Base-by-base conservation (phyloP, 1,139 yeast genomes). In the Blastobotrys apis region DNA sequence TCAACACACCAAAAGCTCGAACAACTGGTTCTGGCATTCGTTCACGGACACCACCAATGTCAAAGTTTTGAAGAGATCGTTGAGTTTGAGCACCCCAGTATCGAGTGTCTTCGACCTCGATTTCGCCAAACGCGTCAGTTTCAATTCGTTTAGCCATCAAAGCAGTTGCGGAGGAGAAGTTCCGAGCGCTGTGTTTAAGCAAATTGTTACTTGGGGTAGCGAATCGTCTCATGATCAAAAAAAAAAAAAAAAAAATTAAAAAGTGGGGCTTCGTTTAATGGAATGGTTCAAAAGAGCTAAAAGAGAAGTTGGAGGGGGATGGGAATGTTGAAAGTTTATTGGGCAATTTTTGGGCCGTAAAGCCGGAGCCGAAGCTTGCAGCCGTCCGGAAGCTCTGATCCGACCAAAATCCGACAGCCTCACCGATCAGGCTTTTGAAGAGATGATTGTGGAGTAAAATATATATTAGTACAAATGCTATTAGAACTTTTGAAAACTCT, bases 51-150 rank as follows among this genome's bases (percentile, higher is more conserved):
- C 97, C 97, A 54, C 98, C 98, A 61, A 92, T 92, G 67, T 88
- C 85, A 74, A 92, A 92, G 75, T 92, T 92, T 69, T 82, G 84
- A 59, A 81, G 76, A 12, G 97, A 70, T 45, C 73, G 79, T 67
- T 94, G 97, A 49, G 98, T 92, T 72, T 92, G 98, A 35, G 98
- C 97, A 50, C 98, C 97, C 86, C 95, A 90, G 74, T 90, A 90
- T 64, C 80, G 81, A 62, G 84, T 75, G 50, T 77, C 71, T 48
- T 88, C 94, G 43, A 90, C 97, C 62, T 85, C 85, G 60, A 92
- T 84, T 63, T 86, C 95, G 57, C 98, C 98, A 63, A 92, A 92
- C 43, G 97, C 97, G 68, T 92, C 98, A 48, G 88, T 77, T 68
- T 92, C 98, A 49, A 77, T 77, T 73, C 97, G 81, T 57, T 64